A percentile compares a stretch with the other conserved stretches of the same genome.
phyloP scores from a whole-genome alignment of 441 rosid species.

The Melastoma candidum region DNA sequence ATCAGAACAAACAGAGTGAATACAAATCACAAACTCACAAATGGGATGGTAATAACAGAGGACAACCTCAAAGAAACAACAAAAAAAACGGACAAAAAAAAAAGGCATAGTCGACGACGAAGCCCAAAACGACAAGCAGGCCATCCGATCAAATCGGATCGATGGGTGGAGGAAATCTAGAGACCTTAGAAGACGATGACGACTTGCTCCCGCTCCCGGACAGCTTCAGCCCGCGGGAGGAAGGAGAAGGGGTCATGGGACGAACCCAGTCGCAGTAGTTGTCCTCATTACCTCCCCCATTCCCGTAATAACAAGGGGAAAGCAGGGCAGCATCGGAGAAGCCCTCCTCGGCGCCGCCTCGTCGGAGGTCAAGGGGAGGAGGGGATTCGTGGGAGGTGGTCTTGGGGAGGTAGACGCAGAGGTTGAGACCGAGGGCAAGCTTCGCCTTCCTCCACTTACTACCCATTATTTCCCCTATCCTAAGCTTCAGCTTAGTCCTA shows the following conservation, averaged over 20 bases:
- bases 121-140: too few species aligned
- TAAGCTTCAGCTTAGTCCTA: too few species aligned
- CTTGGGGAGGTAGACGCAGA: slow-evolving; percentile 75
- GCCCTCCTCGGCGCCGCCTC: slow-evolving; percentile 35
- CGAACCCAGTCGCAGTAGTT: slow-evolving; percentile 7
- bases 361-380: slow-evolving; percentile 26
- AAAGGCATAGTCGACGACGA: too few species aligned
- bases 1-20: too few species aligned
- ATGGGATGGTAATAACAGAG: too few species aligned
- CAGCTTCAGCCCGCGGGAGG: slow-evolving; percentile 60
- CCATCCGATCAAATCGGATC: not conserved
- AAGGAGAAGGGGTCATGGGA: slow-evolving; percentile 69
- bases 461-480: slow-evolving; percentile 35
- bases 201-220: slow-evolving; percentile 70
- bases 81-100: too few species aligned
- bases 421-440: slow-evolving; percentile 72
- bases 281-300: slow-evolving; percentile 29
- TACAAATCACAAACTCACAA: too few species aligned
- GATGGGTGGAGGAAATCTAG: slow-evolving; percentile 3
- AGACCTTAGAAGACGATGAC: slow-evolving; percentile 90
- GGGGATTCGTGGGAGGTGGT: slow-evolving; percentile 57
- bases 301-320: slow-evolving; percentile 32
- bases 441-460: slow-evolving; percentile 91
- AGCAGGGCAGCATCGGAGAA: slow-evolving; percentile 77
- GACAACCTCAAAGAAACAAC: too few species aligned